Percentiles rank a stretch among this genome's conserved stretches.
These are phyloP conservation scores for Paraphaeosphaeria sporulosa DNA, from an alignment of 2,329 filamentous ascomycete genomes.

Conservation along the genomic window DNA sequence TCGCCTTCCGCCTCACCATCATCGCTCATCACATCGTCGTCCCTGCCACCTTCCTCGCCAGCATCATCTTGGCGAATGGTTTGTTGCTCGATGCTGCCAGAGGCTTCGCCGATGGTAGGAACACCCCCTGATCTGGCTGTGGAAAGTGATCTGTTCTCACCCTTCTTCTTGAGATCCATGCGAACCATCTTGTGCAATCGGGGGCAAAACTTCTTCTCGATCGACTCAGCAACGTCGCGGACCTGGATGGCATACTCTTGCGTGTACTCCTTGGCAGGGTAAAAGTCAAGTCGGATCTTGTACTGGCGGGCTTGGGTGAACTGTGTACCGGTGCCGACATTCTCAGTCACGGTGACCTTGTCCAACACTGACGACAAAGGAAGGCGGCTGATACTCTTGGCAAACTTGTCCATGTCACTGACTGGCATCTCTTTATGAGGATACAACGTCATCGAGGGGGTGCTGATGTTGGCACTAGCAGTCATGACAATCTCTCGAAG, in stretches of 20 bases:
- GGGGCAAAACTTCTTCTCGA: conserved; percentile 83
- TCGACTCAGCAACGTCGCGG: conserved; percentile 76
- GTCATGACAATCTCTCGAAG: conserved; percentile 99
- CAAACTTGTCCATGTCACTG: conserved; percentile 77
- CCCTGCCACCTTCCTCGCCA: conserved; percentile 56
- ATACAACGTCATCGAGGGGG: conserved; percentile 86
- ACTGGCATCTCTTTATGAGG: conserved; percentile 75
- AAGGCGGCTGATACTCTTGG: conserved; percentile 89
- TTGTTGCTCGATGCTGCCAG: conserved; percentile 63
- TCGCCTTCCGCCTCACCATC: conserved; percentile 63
- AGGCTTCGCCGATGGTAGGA: conserved; percentile 75
- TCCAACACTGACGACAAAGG: conserved; percentile 86
- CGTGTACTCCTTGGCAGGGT: conserved; percentile 82
- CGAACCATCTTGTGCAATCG: conserved; percentile 74
- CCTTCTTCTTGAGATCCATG: conserved; percentile 82
- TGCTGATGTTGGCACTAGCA: conserved; percentile 86
- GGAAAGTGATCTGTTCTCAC: conserved; percentile 63
- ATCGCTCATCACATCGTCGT: conserved; percentile 79
- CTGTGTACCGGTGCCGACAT: conserved; percentile 73
- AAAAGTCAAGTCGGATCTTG: conserved; percentile 82
- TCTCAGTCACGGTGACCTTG: conserved; percentile 80
- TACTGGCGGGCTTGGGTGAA: conserved; percentile 82
- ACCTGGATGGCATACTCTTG: conserved; percentile 84
- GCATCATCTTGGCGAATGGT: conserved; percentile 48
- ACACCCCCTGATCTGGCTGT: conserved; percentile 66